Evolutionary conservation across 164 flowering plant genomes (phyloP), one percentile per base, ranked within the genome.

Genomic region (Sedum album): DNA sequence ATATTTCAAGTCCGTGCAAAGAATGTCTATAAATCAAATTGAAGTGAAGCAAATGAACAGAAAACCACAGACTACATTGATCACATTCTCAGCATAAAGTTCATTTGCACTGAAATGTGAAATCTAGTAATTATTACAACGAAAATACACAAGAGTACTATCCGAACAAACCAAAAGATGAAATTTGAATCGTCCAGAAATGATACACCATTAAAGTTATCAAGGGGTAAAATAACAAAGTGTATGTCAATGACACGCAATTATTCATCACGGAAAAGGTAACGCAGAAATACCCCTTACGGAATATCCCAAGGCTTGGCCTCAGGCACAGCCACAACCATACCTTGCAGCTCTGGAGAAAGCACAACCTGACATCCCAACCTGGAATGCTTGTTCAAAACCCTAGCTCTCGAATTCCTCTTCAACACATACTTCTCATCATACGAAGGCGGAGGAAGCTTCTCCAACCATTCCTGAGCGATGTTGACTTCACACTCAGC

Each of bases 261-360:
- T 41, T 41, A 41, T 41, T 41, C 46, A 15, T 7, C 11, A 2
- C 11, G 46, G 2, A 60, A 21, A 60, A 21, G n/a, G n/a, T 25
- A 57, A 60, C 23, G 33, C 5, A 2, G 11, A 11, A 41, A 41
- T 15, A 9, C 15, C 15, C n/a, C 46, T 41, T 41, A 41, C 15
- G 46, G 46, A 41, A 41, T 41, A 41, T 41, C 46, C 46, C 46
- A 41, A 0, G 46, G 90, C 78, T 84, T 94, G 25, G 96, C 84
- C 79, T 94, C 96, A 15, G 99, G 91, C n/a, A 94, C 79, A 2
- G 97, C 97, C 30, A 94, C 94, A 51, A 94, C 99, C 99, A 94
- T 94, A 68, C 99, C 99, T 76, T 94, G 83, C n/a, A 92, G 84
- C 14, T 84, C 89, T 31, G 60, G 82, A 2, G 71, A 66, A 26